Conservation (phyloP, 1,139 yeast species). For the Candida smagusa region DNA sequence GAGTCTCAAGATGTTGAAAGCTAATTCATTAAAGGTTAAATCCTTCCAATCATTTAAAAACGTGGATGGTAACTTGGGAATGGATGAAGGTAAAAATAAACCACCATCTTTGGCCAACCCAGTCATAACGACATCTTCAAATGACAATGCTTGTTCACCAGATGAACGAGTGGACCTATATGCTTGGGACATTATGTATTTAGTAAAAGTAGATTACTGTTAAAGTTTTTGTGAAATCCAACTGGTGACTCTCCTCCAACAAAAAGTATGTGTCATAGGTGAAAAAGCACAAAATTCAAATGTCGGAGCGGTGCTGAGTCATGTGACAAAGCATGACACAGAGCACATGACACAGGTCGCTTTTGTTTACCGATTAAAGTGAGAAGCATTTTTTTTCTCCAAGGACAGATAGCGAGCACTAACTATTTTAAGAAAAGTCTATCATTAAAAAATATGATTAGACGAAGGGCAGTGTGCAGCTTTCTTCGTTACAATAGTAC, state of each 20-base stretch:
- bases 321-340: no score
- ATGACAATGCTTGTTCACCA: constrained; percentile 53
- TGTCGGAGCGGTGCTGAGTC: no score
- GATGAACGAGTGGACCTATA: constrained; percentile 89
- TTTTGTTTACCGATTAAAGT: no score
- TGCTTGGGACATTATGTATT: constrained; percentile 30
- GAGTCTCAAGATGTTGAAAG: constrained; percentile 78
- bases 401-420: no score
- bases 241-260: neutral
- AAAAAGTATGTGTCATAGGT: constrained; percentile 7
- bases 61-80: constrained; percentile 64
- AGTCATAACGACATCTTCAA: constrained; percentile 89
- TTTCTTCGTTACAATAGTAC: no score
- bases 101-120: constrained; percentile 98
- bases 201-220: neutral
- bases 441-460: no score
- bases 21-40: constrained; percentile 78
- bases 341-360: no score
- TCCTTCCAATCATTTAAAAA: constrained; percentile 68
- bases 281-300: neutral
- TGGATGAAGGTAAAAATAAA: constrained; percentile 78
- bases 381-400: no score
- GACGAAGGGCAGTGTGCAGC: no score
- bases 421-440: no score
- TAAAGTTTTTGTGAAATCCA: neutral